A percentile compares a stretch with the other conserved stretches of the same genome.
Conservation (phyloP, 176 grass and related monocot genomes). For the Aegilops speltoides region DNA sequence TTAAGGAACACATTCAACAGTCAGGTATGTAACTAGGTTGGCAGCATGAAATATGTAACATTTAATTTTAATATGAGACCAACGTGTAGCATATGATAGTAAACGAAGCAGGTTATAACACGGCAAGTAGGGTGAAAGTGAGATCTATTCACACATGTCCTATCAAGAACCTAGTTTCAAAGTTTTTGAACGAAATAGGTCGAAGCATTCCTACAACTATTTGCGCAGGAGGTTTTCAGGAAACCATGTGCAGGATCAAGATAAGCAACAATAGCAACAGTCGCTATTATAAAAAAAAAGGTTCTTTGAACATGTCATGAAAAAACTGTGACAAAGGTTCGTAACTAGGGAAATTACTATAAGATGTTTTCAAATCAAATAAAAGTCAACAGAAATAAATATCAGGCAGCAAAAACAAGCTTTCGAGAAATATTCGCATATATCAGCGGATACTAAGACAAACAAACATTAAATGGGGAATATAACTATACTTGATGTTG, state of each 20-base stretch:
- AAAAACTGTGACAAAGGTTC: background rate
- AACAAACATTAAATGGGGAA: background rate
- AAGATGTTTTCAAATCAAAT: background rate
- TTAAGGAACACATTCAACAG: slow-evolving; percentile 17
- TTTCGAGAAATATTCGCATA: background rate
- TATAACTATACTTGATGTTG: slow-evolving; percentile 73
- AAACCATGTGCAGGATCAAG: background rate
- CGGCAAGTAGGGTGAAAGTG: background rate
- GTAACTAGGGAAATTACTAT: background rate
- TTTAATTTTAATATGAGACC: background rate
- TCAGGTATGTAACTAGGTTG: background rate
- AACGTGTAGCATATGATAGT: background rate
- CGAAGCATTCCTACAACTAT: background rate
- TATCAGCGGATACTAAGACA: background rate
- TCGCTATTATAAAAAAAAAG: slow-evolving; percentile 8
- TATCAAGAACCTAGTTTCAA: background rate
- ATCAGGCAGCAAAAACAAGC: background rate
- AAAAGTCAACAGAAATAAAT: background rate
- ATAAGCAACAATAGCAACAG: background rate
- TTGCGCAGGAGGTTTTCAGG: background rate
- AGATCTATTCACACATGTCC: slow-evolving; percentile 13
- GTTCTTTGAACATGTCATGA: background rate
- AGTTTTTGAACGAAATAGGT: background rate
- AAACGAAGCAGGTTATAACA: background rate
- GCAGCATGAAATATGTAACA: slow-evolving; percentile 12